A percentile compares a stretch with the other conserved stretches of the same genome.
phyloP scores from a whole-genome alignment of 345 rosid species.

The Linum trigynum region DNA sequence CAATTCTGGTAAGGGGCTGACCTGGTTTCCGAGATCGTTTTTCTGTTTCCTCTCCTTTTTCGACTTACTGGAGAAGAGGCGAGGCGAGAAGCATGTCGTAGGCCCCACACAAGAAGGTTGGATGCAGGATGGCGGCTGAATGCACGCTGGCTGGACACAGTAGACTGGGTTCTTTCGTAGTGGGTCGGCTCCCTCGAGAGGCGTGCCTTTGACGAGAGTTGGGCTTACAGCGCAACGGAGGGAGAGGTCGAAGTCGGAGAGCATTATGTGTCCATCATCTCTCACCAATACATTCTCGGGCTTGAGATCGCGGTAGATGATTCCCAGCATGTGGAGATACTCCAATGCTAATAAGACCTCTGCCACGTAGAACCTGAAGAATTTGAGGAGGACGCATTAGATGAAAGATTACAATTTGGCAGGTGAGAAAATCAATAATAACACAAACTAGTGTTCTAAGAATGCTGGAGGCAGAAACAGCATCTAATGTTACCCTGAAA shows the following conservation, averaged over 20 bases:
- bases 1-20: conserved; percentile 20
- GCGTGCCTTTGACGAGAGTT: not conserved
- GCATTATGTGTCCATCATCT: conserved; percentile 1
- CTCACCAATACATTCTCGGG: conserved; percentile 1
- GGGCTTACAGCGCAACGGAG: conserved; percentile 6
- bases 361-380: not conserved
- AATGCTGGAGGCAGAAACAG: no score
- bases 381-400: not conserved
- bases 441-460: no score
- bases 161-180: not conserved
- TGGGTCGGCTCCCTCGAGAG: not conserved
- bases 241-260: conserved; percentile 2
- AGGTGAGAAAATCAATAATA: no score
- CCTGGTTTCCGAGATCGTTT: conserved; percentile 20
- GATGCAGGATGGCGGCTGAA: conserved; percentile 2
- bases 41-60: conserved; percentile 19
- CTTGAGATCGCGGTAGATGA: conserved; percentile 3
- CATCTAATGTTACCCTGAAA: no score
- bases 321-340: conserved; percentile 5
- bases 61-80: conserved; percentile 16
- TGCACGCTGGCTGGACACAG: not conserved
- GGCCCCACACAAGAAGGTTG: conserved; percentile 24
- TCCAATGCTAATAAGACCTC: conserved; percentile 3
- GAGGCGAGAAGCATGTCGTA: conserved; percentile 20
- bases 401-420: not conserved